A percentile compares a stretch with the other conserved stretches of the same genome.
Conservation (phyloP, 2,329 filamentous ascomycete genomes). For the Aspergillus jensenii region DNA sequence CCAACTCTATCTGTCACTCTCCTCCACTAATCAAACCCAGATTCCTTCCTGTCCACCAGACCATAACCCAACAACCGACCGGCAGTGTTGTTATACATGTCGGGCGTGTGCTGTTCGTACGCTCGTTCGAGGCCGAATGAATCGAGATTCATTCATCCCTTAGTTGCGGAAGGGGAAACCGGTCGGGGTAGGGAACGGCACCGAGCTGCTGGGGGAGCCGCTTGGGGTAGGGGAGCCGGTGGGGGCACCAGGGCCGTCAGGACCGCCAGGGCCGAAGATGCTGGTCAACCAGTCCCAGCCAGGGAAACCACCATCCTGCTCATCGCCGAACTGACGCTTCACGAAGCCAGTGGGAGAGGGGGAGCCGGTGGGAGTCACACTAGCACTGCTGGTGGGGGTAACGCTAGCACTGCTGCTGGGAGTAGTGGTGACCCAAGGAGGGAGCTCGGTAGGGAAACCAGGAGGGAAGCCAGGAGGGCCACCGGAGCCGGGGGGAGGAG, state of each 20-base stretch:
- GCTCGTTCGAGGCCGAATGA: neutral
- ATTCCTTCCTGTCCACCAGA: neutral
- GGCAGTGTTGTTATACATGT: slow-evolving; percentile 1
- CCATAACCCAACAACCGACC: slow-evolving; percentile 2
- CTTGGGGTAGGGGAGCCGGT: neutral
- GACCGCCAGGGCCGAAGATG: neutral
- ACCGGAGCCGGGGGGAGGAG: neutral
- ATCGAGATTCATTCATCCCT: neutral
- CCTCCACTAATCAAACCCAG: too few species aligned
- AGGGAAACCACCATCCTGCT: neutral
- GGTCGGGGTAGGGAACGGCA: neutral
- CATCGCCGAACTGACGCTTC: neutral
- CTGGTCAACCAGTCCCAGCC: neutral
- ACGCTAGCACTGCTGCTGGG: neutral
- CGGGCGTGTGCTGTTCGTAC: neutral
- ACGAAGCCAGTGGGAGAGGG: neutral
- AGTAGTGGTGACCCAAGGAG: neutral
- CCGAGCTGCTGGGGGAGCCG: neutral
- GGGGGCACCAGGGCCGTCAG: neutral
- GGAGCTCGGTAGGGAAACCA: neutral
- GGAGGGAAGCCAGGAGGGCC: neutral
- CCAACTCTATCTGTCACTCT: neutral
- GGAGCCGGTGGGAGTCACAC: neutral
- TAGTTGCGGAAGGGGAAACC: neutral
- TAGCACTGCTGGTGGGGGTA: neutral